Conservation (phyloP, 1,284 basidiomycete species). For the Ceratobasidium sp. region DNA sequence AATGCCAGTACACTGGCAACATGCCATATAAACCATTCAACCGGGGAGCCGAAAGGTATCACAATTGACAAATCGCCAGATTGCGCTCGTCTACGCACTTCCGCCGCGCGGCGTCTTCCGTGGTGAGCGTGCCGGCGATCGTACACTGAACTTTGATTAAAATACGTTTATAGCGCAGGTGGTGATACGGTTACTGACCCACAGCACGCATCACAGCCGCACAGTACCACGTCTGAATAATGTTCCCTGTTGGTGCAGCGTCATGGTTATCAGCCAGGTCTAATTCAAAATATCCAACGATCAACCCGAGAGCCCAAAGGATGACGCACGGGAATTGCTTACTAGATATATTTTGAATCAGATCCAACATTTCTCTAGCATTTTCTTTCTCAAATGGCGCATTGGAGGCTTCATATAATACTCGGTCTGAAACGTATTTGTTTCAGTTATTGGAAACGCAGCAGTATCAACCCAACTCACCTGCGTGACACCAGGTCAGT, state of each 20-base stretch:
- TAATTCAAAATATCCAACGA: neutral
- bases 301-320: neutral
- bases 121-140: constrained; percentile 2
- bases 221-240: constrained; percentile 7
- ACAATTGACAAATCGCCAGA: neutral
- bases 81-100: neutral
- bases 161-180: neutral
- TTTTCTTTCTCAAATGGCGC: constrained; percentile 13
- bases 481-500: constrained; percentile 45
- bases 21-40: neutral
- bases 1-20: neutral
- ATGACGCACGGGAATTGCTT: neutral
- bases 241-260: neutral
- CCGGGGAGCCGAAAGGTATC: neutral
- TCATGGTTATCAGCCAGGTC: too few relatives aligned
- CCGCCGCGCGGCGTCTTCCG: neutral
- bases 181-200: neutral
- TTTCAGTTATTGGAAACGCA: neutral
- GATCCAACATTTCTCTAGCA: constrained; percentile 2
- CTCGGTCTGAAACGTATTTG: neutral
- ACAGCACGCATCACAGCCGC: neutral
- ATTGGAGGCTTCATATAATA: constrained; percentile 1
- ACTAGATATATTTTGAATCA: constrained; percentile 11
- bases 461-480: neutral
- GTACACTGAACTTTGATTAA: neutral